Evolutionary conservation across 352 stramenopile genomes (phyloP).

Genomic region (Pythium coloratum): DNA sequence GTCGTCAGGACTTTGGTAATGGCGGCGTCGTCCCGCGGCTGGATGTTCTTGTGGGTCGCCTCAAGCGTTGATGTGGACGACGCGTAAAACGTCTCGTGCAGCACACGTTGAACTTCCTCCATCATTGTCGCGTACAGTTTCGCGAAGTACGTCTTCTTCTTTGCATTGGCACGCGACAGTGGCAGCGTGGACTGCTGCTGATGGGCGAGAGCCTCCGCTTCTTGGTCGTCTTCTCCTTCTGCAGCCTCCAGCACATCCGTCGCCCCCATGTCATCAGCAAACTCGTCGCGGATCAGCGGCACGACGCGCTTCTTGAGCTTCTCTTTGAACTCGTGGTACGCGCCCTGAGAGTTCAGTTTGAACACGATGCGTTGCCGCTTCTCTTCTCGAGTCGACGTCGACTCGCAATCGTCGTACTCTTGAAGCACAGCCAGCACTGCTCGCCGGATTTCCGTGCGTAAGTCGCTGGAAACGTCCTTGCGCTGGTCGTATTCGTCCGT

Average conservation of each 20-base stretch:
- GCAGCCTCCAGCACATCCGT: slow-evolving; percentile 11
- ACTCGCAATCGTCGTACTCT: slow-evolving; percentile 50
- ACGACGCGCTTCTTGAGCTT: slow-evolving; percentile 82
- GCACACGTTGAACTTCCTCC: slow-evolving; percentile 70
- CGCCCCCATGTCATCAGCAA: slow-evolving; percentile 22
- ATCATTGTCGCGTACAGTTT: slow-evolving; percentile 70
- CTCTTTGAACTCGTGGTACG: slow-evolving; percentile 84
- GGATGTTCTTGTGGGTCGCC: slow-evolving; percentile 18
- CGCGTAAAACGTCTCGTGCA: slow-evolving; percentile 60
- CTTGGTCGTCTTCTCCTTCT: slow-evolving; percentile 5
- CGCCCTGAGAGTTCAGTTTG: slow-evolving; percentile 69
- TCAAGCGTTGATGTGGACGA: slow-evolving; percentile 37
- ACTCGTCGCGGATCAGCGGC: slow-evolving; percentile 63
- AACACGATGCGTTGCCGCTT: slow-evolving; percentile 77
- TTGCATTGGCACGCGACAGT: slow-evolving; percentile 16
- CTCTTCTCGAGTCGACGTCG: slow-evolving; percentile 44
- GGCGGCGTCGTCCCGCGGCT: slow-evolving; percentile 28
- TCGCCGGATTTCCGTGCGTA: slow-evolving; percentile 61
- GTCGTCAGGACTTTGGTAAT: slow-evolving; percentile 33
- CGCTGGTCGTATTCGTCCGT: slow-evolving; percentile 45
- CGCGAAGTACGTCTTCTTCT: slow-evolving; percentile 63
- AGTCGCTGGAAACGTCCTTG: slow-evolving; percentile 39
- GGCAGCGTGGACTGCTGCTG: not conserved
- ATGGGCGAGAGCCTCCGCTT: not conserved
- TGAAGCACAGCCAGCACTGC: slow-evolving; percentile 55